phyloP scores from a whole-genome alignment of 2,329 filamentous ascomycete species.

The Plectosphaerella sp. region DNA sequence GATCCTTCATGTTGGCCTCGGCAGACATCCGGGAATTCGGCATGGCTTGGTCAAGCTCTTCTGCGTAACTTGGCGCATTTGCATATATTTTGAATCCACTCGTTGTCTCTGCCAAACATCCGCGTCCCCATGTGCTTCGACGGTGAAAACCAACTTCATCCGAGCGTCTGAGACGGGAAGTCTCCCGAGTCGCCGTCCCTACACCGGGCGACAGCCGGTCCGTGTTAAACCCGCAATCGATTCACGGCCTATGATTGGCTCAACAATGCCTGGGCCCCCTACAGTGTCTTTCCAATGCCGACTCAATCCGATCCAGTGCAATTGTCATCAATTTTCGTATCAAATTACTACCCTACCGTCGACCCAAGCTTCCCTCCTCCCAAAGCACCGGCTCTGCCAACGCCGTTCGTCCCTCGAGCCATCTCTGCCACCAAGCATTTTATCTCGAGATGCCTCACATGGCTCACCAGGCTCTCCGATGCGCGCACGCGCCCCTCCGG shows the following conservation, averaged over 20 bases:
- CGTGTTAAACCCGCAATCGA: neutral
- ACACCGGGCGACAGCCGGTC: neutral
- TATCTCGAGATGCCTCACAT: slow-evolving; percentile 2
- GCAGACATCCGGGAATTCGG: too few relatives aligned
- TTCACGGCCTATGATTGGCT: neutral
- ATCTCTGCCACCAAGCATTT: too few relatives aligned
- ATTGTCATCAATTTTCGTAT: slow-evolving; percentile 5
- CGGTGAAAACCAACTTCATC: too few relatives aligned
- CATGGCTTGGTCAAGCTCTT: too few relatives aligned
- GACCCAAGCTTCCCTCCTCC: neutral
- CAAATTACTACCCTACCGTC: neutral
- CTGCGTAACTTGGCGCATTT: too few relatives aligned
- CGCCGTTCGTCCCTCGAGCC: neutral
- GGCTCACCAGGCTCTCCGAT: slow-evolving; percentile 25
- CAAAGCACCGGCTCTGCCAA: neutral
- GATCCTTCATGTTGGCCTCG: too few relatives aligned
- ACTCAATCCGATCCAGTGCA: slow-evolving; percentile 10
- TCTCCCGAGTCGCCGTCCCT: too few relatives aligned
- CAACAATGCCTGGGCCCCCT: neutral
- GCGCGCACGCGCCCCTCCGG: slow-evolving; percentile 36
- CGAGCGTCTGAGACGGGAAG: too few relatives aligned
- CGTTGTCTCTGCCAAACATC: neutral
- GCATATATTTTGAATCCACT: neutral
- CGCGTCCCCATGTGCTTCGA: neutral
- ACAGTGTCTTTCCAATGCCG: slow-evolving; percentile 4